Base-by-base conservation (phyloP, 306 rosid species). In the Argentina anserina region DNA sequence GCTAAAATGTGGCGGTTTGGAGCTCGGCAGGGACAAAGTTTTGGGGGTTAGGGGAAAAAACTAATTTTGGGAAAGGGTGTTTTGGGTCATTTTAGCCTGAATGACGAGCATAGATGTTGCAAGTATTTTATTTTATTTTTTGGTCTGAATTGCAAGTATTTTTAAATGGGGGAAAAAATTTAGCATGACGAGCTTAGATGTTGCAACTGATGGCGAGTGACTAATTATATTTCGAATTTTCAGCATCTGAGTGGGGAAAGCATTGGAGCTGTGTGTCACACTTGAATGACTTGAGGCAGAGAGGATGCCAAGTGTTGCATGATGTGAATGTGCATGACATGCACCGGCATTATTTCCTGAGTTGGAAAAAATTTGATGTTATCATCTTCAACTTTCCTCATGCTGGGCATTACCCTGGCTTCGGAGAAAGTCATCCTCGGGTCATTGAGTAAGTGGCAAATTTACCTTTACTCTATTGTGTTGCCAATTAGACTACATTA, bases 341-440 rank as follows among this genome's bases (percentile, higher is more conserved):
- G 81, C 33, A 47, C 55, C 26, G 4, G 36, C 71, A 72, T 67
- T 65, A 60, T 7, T 0, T 2, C 9, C 55, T 81, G 2, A 4
- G 5, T 33, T 18, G 17, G 42, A 76, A 17, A 70, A 11, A 65
- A 17, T 81, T 81, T 49, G 84, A 76, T 52, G 69, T 72, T 29
- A 63, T 77, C 41, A 17, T 77, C 67, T 77, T 73, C 67, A 81
- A 77, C 74, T 77, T 81, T 41, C 85, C 81, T 67, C 85, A 77
- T 69, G 74, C 82, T n/a, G 82, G 82, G 7, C 77, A 75, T 69
- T 36, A 26, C 55, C 3, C 15, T 45, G 26, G 77, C 69, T 41
- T 78, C 2, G 14, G 60, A 5, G 80, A 80, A 53, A 69, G 29
- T 6, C 47, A 70, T 36, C 2, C 1, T 1, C 10, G 33, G 25